phyloP scores from a whole-genome alignment of 2,329 filamentous ascomycete species.

The Microthyrium microscopicum region DNA sequence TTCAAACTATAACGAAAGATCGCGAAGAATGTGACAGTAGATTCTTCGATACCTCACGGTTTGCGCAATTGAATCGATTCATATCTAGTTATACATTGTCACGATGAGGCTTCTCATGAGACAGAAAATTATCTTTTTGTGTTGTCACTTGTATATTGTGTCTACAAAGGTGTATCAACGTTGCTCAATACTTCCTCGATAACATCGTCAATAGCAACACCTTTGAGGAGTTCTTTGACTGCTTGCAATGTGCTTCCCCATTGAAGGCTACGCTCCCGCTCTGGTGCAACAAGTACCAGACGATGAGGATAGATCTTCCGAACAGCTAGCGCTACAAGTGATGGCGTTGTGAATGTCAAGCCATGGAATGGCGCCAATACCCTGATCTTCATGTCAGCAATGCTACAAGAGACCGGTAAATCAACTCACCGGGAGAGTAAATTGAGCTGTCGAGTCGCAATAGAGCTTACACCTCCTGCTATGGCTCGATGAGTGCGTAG shows the following conservation, averaged over 20 bases:
- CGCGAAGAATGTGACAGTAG: no score
- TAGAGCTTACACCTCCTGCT: constrained; percentile 56
- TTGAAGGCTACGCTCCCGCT: constrained; percentile 72
- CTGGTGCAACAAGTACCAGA: constrained; percentile 50
- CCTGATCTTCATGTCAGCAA: constrained; percentile 14
- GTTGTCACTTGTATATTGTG: no score
- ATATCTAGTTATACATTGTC: no score
- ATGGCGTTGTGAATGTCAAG: constrained; percentile 66
- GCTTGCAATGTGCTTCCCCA: constrained; percentile 72
- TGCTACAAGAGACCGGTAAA: not conserved
- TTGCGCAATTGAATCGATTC: no score
- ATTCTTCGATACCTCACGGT: no score
- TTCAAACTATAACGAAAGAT: no score
- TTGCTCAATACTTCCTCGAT: constrained; percentile 41
- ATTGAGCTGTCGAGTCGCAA: constrained; percentile 62
- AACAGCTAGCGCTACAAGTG: constrained; percentile 64
- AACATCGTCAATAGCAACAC: constrained; percentile 36
- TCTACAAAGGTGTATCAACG: constrained; percentile 39
- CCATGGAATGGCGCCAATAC: constrained; percentile 69
- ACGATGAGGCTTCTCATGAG: no score
- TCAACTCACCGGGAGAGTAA: constrained; percentile 40
- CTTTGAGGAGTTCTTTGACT: constrained; percentile 48
- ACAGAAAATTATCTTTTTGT: no score
- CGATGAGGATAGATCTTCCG: constrained; percentile 81
- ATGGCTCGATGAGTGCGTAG: constrained; percentile 79